Percentiles rank a stretch among this genome's conserved stretches.
Evolutionary conservation across 2,329 filamentous ascomycete species (phyloP).

Genomic region (Phaeosphaeria sp.): DNA sequence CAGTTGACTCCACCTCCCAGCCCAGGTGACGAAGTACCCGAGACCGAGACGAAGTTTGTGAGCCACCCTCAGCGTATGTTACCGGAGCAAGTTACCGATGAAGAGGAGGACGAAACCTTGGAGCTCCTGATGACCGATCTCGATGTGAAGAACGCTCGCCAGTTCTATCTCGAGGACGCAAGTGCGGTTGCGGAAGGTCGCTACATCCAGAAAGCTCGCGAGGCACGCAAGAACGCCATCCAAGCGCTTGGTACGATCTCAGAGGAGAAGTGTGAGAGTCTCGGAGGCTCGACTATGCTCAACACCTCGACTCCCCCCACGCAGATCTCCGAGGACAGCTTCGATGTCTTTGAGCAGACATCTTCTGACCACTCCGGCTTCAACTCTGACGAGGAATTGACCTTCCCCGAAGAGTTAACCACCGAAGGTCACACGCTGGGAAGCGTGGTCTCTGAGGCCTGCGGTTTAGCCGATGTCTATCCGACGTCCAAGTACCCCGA

Average conservation of each 20-base stretch:
- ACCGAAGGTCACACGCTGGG: constrained; percentile 95
- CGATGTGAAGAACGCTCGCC: constrained; percentile 69
- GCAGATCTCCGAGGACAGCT: constrained; percentile 61
- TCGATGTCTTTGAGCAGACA: constrained; percentile 84
- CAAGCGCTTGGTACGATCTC: constrained; percentile 67
- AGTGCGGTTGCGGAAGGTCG: constrained; percentile 87
- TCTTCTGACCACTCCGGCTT: constrained; percentile 68
- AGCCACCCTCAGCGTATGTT: constrained; percentile 65
- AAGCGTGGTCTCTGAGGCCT: constrained; percentile 87
- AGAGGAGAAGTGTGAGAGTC: constrained; percentile 53
- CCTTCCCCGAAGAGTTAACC: constrained; percentile 75
- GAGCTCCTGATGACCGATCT: constrained; percentile 74
- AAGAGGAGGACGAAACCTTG: constrained; percentile 75
- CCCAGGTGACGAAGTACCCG: constrained; percentile 62
- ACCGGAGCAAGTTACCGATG: constrained; percentile 50
- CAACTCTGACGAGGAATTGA: constrained; percentile 62
- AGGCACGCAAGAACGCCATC: constrained; percentile 66
- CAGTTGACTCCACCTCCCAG: constrained; percentile 82
- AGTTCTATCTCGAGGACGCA: constrained; percentile 79
- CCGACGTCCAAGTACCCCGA: constrained; percentile 87
- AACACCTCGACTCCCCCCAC: constrained; percentile 50
- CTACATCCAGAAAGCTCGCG: constrained; percentile 71
- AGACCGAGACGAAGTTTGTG: constrained; percentile 66
- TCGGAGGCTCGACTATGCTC: constrained; percentile 43
- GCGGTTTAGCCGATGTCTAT: constrained; percentile 89